Percentiles rank a stretch among this genome's conserved stretches.
These are phyloP conservation scores for Toxicodendron radicans DNA, from an alignment of 345 rosid genomes.

Conservation along the genomic window DNA sequence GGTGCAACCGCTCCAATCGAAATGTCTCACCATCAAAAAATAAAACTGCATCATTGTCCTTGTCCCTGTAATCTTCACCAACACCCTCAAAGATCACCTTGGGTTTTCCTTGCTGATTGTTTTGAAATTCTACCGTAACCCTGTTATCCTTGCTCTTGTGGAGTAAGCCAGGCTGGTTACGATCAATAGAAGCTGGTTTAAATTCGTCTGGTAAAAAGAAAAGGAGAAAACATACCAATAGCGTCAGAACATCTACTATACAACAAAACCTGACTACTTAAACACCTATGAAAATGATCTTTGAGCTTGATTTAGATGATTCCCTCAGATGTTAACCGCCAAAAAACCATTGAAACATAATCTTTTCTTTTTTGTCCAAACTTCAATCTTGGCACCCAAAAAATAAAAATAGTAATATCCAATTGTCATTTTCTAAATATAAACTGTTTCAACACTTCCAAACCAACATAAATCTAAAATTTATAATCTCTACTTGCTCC, in stretches of 20 bases:
- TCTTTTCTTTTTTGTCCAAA: background rate
- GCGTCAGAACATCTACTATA: background rate
- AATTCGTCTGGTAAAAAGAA: slow-evolving; percentile 58
- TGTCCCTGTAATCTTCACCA: slow-evolving; percentile 67
- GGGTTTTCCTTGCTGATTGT: slow-evolving; percentile 65
- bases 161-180: slow-evolving; percentile 54
- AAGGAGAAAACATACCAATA: background rate
- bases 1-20: slow-evolving; percentile 64
- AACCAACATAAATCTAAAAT: background rate
- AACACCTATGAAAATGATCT: background rate
- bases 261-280: background rate
- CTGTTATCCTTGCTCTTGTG: slow-evolving; percentile 65
- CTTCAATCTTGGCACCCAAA: background rate
- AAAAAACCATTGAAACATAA: background rate
- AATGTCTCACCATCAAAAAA: slow-evolving; percentile 69
- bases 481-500: background rate
- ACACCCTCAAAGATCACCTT: slow-evolving; percentile 71
- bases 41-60: slow-evolving; percentile 68
- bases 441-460: background rate
- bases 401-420: background rate
- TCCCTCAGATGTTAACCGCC: background rate
- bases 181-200: slow-evolving; percentile 81
- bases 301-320: background rate
- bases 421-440: background rate
- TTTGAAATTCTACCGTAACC: slow-evolving; percentile 73